Evolutionary conservation across 2,329 filamentous ascomycete genomes (phyloP).

Genomic region (Volutella citrinella): DNA sequence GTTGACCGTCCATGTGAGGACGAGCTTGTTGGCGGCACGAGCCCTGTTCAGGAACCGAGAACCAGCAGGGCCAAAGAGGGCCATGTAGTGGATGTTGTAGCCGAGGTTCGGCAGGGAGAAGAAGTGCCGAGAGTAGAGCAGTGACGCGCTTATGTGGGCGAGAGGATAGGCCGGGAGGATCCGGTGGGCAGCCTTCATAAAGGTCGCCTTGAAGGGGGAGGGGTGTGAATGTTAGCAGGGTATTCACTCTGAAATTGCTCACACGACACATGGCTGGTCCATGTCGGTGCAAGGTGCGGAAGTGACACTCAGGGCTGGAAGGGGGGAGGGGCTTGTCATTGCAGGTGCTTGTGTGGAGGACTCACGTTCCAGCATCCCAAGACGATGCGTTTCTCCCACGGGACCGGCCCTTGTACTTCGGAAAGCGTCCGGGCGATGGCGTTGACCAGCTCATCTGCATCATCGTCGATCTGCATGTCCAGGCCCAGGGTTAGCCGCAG

Average conservation of each 20-base stretch:
- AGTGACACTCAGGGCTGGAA: too few relatives aligned
- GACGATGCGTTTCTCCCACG: constrained; percentile 73
- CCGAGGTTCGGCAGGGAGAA: constrained; percentile 62
- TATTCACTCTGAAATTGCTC: too few relatives aligned
- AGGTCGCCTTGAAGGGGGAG: constrained; percentile 51
- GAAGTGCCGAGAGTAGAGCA: constrained; percentile 68
- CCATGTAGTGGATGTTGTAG: constrained; percentile 73
- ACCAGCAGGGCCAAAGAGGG: constrained; percentile 68
- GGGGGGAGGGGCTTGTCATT: too few relatives aligned
- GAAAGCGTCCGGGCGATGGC: constrained; percentile 63
- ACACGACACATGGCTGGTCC: too few relatives aligned
- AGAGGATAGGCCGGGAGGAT: constrained; percentile 62
- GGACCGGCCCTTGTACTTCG: constrained; percentile 44
- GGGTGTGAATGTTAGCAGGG: background rate
- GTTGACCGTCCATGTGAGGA: constrained; percentile 89
- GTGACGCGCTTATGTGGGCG: constrained; percentile 66
- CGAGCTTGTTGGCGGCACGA: constrained; percentile 44
- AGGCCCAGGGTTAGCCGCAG: too few relatives aligned
- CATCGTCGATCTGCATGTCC: constrained; percentile 60
- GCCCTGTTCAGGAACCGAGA: constrained; percentile 62
- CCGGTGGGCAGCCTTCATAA: constrained; percentile 59
- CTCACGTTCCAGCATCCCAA: constrained; percentile 78
- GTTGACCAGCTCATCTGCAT: constrained; percentile 67
- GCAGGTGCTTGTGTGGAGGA: too few relatives aligned
- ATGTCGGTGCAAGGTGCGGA: too few relatives aligned